A percentile compares a stretch with the other conserved stretches of the same genome.
Conservation (phyloP, 768 basidiomycete genomes). For the Coprinopsis sp. region DNA sequence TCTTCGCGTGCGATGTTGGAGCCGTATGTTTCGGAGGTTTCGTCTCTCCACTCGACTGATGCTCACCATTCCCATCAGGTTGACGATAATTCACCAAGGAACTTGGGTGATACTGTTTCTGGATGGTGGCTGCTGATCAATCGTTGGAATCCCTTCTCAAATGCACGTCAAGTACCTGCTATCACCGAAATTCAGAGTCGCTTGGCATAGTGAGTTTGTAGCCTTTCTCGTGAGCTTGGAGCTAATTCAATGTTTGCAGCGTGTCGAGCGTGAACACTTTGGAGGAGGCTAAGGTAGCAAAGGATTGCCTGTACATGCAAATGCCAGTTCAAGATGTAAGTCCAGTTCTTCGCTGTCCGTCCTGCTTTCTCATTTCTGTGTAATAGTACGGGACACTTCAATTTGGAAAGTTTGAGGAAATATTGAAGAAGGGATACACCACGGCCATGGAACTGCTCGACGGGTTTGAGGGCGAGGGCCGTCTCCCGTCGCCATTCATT, state of each 20-base stretch:
- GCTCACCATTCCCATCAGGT: conserved; percentile 39
- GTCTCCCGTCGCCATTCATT: conserved; percentile 70
- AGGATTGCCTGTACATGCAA: conserved; percentile 85
- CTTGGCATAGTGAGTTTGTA: conserved; percentile 80
- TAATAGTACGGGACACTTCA: conserved; percentile 84
- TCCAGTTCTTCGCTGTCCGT: not conserved
- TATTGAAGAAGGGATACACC: conserved; percentile 75
- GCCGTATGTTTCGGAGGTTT: conserved; percentile 41
- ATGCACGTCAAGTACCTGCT: conserved; percentile 69
- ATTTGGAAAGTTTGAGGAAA: conserved; percentile 85
- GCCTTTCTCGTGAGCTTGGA: not conserved
- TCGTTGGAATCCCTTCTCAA: conserved; percentile 88
- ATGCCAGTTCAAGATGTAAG: conserved; percentile 92
- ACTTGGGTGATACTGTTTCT: conserved; percentile 92
- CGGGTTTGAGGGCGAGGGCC: conserved; percentile 79
- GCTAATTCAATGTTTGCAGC: conserved; percentile 36
- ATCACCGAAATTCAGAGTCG: conserved; percentile 94
- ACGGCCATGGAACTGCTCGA: conserved; percentile 68
- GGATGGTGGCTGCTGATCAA: conserved; percentile 96
- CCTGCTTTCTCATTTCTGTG: not conserved
- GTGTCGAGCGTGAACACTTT: conserved; percentile 94
- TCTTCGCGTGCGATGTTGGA: conserved; percentile 93
- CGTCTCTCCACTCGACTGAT: not conserved
- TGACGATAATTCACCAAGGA: conserved; percentile 92
- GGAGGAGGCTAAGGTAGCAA: conserved; percentile 89